Evolutionary conservation across 768 basidiomycete genomes (phyloP).

Genomic region (Mycena galericulata): DNA sequence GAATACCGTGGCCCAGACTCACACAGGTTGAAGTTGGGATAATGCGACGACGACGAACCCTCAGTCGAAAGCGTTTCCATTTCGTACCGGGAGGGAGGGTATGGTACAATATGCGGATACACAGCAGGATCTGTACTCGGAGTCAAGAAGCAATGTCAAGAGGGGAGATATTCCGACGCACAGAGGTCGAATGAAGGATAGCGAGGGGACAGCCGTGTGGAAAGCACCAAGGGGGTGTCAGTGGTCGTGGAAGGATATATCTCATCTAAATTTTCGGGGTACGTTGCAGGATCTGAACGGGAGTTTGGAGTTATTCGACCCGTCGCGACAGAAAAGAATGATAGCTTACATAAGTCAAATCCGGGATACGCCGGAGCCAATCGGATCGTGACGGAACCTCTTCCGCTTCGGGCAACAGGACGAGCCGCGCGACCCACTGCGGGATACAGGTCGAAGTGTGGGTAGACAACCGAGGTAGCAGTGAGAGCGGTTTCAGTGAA

Average conservation of each 20-base stretch:
- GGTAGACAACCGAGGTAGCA: no score
- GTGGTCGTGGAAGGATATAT: slow-evolving; percentile 12
- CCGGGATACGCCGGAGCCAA: slow-evolving; percentile 37
- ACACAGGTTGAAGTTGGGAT: slow-evolving; percentile 43
- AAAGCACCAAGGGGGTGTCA: slow-evolving; percentile 2
- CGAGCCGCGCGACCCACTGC: no score
- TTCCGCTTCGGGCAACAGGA: neutral
- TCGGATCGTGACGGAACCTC: slow-evolving; percentile 17
- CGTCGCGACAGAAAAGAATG: no score
- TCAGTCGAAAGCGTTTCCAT: slow-evolving; percentile 14
- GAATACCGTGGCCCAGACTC: slow-evolving; percentile 27
- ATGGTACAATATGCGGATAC: slow-evolving; percentile 40
- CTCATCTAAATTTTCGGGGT: slow-evolving; percentile 22
- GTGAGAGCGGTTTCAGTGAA: neutral
- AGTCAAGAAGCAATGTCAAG: slow-evolving; percentile 26
- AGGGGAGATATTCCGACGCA: slow-evolving; percentile 35
- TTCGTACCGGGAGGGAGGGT: slow-evolving; percentile 11
- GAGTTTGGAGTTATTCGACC: no score
- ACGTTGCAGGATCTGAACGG: slow-evolving; percentile 26
- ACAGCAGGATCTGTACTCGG: slow-evolving; percentile 30
- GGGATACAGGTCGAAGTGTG: neutral
- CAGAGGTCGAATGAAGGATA: slow-evolving; percentile 52
- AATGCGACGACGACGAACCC: slow-evolving; percentile 11
- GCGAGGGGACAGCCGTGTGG: slow-evolving; percentile 25
- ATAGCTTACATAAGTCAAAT: slow-evolving; percentile 41